Percentiles rank a stretch among this genome's conserved stretches.
phyloP scores from a whole-genome alignment of 2,329 filamentous ascomycete genomes.

The Rhinocladiella similis region DNA sequence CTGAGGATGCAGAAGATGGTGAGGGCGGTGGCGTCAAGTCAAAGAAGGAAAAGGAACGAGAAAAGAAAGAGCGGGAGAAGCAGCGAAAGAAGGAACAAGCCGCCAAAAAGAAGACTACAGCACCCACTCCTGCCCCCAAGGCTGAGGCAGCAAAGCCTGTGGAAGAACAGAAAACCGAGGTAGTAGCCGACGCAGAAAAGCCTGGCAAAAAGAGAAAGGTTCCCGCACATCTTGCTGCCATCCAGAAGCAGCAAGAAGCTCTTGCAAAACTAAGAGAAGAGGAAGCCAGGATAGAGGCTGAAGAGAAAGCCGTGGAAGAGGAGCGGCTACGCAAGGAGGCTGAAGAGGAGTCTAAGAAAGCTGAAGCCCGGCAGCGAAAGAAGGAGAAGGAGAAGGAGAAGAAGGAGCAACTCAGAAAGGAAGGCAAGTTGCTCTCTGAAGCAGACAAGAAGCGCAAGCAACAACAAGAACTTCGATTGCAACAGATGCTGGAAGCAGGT shows the following conservation, averaged over 20 bases:
- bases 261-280: conserved; percentile 48
- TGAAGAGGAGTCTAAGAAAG: conserved; percentile 49
- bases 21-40: conserved; percentile 74
- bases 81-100: conserved; percentile 98
- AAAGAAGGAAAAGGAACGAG: conserved; percentile 97
- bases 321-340: conserved; percentile 32
- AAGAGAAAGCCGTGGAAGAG: conserved; percentile 33
- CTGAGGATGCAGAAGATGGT: conserved; percentile 54
- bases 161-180: conserved; percentile 48
- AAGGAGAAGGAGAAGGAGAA: conserved; percentile 53
- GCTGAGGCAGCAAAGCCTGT: conserved; percentile 58
- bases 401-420: conserved; percentile 50
- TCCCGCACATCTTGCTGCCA: conserved; percentile 54
- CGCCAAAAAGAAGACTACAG: conserved; percentile 74
- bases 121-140: conserved; percentile 53
- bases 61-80: conserved; percentile 98
- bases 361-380: conserved; percentile 47
- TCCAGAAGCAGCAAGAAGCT: conserved; percentile 51
- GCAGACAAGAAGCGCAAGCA: conserved; percentile 49
- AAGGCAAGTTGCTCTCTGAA: conserved; percentile 52
- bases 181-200: conserved; percentile 75
- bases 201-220: conserved; percentile 86
- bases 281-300: conserved; percentile 41
- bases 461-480: conserved; percentile 49
- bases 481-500: conserved; percentile 51